phyloP scores from a whole-genome alignment of 441 rosid genomes.

The Flueggea neowawraea region DNA sequence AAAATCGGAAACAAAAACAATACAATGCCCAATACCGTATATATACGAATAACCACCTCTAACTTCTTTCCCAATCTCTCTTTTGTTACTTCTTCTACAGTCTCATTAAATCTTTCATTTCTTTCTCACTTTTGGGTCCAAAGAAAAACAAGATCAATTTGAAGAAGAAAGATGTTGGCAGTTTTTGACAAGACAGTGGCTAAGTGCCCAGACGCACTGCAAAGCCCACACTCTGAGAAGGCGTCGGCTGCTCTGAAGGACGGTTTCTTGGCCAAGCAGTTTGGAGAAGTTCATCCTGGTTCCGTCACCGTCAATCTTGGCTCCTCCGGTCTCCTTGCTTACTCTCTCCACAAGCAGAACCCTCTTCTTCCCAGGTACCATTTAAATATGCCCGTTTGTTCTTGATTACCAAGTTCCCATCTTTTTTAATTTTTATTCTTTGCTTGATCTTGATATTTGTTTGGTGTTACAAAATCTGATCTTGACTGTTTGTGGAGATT shows the following conservation, averaged over 20 bases:
- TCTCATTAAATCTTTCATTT: no score
- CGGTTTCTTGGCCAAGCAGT: conserved; percentile 60
- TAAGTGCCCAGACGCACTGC: conserved; percentile 77
- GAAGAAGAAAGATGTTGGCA: conserved; percentile 59
- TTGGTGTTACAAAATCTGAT: conserved; percentile 14
- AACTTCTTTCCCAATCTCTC: no score
- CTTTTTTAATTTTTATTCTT: background rate
- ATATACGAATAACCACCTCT: no score
- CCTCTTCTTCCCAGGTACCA: conserved; percentile 82
- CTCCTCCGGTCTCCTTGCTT: conserved; percentile 68
- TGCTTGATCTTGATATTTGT: background rate
- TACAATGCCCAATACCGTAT: no score
- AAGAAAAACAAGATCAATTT: no score
- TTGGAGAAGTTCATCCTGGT: conserved; percentile 45
- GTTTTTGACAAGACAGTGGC: conserved; percentile 85
- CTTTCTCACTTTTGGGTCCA: no score
- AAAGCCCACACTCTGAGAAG: conserved; percentile 45
- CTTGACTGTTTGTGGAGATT: background rate
- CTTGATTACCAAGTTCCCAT: background rate
- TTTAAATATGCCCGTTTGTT: background rate
- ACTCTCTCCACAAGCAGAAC: conserved; percentile 68
- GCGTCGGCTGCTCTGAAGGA: conserved; percentile 54
- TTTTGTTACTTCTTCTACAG: no score
- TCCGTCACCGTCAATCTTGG: conserved; percentile 74
- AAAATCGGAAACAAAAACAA: no score